Base-by-base conservation (phyloP, 2,329 filamentous ascomycete species). In the Septoria linicola region DNA sequence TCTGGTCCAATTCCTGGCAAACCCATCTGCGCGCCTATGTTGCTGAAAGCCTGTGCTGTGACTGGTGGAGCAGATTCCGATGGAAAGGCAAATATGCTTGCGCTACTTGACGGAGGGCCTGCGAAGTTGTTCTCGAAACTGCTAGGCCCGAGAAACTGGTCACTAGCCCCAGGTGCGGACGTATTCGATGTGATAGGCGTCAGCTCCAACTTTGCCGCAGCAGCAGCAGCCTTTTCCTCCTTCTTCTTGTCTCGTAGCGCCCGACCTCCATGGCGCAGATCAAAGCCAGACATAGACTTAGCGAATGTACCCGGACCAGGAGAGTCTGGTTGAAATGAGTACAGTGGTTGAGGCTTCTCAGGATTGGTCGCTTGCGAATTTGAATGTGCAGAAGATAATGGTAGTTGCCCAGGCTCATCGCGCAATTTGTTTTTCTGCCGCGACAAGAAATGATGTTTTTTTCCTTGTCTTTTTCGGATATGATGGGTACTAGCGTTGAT, bases 391-490 rank as follows among this genome's bases (percentile, higher is more conserved):
- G 87, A 90, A 0, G 86, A 89, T 2, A 91, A 72, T 2, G 86
- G 84, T 2, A 90, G 75, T 60, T 84, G 80, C 56, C 72, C 67
- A 8, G 82, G 83, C 54, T 90, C 87, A 62, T 80, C 80, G 57
- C 80, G 83, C 51, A 88, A 73, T 67, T 90, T 91, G 64, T 90
- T 80, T 65, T 90, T 91, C 65, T 89, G 86, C 32, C 88, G 78
- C 6, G 86, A 89, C 46, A 92, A 67, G 59, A 92, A 91, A 64
- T 91, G 84, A 61, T 90, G 88, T 59, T 86, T 87, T 87, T 87
- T 62, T 88, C 84, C 70, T 87, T 88, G 52, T 87, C 84, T 62
- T 84, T 85, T 27, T 80, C 80, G 8, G 59, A 66, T 1, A 66
- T 72, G 4, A 73, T 69, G 21, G 86, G 80, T n/a, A 88, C 81